Percentiles rank a stretch among this genome's conserved stretches.
Evolutionary conservation across 768 basidiomycete genomes (phyloP).

Genomic region (Auricularia heimuer): DNA sequence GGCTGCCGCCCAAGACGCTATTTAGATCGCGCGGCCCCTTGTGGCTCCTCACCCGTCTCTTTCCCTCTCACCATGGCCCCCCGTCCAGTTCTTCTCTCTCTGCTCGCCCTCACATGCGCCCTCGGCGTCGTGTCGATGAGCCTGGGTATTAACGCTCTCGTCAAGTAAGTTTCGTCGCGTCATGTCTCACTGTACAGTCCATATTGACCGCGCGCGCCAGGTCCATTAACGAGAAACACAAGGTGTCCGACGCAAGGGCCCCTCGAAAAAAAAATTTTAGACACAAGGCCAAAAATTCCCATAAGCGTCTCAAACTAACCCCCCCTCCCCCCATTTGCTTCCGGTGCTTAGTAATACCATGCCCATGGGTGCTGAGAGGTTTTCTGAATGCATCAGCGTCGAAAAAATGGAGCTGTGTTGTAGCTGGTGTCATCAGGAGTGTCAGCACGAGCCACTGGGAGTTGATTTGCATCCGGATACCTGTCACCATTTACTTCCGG

Average conservation of each 20-base stretch:
- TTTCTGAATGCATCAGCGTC: too few species aligned
- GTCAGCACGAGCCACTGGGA: too few species aligned
- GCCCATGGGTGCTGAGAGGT: too few species aligned
- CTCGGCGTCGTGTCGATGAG: background rate
- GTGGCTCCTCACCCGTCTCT: background rate
- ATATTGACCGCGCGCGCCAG: background rate
- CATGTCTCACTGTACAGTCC: background rate
- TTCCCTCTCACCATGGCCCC: background rate
- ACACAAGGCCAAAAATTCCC: too few species aligned
- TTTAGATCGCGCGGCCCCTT: background rate
- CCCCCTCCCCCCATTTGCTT: too few species aligned
- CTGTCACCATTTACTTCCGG: too few species aligned
- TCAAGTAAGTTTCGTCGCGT: background rate
- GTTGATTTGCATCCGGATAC: too few species aligned
- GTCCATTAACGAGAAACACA: background rate
- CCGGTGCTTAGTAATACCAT: too few species aligned
- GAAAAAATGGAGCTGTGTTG: too few species aligned
- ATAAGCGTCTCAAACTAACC: too few species aligned
- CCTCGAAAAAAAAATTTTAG: too few species aligned
- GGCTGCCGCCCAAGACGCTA: background rate
- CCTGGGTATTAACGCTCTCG: background rate
- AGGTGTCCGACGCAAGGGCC: background rate
- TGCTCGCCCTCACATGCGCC: background rate
- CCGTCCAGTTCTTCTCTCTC: background rate
- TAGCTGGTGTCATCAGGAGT: too few species aligned